Percentiles rank a stretch among this genome's conserved stretches.
Evolutionary conservation across 225 moss, liverwort and hornwort genomes (phyloP).

Genomic region (Bryoerythrophyllum caledonicum): DNA sequence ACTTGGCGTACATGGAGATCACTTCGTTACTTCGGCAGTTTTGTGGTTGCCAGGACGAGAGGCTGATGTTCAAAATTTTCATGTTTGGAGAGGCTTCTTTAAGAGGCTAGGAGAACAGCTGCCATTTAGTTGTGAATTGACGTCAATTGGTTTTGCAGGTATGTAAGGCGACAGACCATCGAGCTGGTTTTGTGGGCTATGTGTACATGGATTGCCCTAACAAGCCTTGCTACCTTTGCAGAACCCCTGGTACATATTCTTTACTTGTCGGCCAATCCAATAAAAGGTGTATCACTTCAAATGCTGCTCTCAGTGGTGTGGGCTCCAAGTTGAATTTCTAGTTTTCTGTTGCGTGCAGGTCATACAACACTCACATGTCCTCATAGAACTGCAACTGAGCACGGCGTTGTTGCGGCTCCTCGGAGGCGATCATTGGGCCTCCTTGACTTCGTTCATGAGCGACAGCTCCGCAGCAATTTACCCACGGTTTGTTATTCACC

Average conservation of each 20-base stretch:
- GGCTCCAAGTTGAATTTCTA: neutral
- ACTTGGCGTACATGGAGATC: neutral
- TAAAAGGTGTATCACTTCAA: neutral
- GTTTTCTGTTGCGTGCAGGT: conserved; percentile 41
- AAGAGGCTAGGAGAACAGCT: too few species aligned
- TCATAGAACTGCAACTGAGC: conserved; percentile 69
- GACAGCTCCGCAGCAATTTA: conserved; percentile 67
- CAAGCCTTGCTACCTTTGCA: conserved; percentile 87
- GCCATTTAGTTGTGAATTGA: neutral
- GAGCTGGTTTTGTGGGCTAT: conserved; percentile 84
- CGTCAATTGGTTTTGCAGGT: conserved; percentile 46
- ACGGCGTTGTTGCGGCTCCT: conserved; percentile 68
- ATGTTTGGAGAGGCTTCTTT: too few species aligned
- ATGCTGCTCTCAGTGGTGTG: neutral
- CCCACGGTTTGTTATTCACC: conserved; percentile 44
- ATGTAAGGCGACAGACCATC: conserved; percentile 74
- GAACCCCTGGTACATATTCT: conserved; percentile 61
- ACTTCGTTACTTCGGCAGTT: too few species aligned
- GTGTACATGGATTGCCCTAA: conserved; percentile 86
- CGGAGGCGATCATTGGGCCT: conserved; percentile 63
- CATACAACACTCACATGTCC: conserved; percentile 85
- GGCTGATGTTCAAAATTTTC: too few species aligned
- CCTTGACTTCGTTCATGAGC: conserved; percentile 72
- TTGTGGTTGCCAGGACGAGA: too few species aligned
- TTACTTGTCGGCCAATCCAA: neutral